phyloP scores from a whole-genome alignment of 73 alveolate genomes.

The Paramecium octaurelia region DNA sequence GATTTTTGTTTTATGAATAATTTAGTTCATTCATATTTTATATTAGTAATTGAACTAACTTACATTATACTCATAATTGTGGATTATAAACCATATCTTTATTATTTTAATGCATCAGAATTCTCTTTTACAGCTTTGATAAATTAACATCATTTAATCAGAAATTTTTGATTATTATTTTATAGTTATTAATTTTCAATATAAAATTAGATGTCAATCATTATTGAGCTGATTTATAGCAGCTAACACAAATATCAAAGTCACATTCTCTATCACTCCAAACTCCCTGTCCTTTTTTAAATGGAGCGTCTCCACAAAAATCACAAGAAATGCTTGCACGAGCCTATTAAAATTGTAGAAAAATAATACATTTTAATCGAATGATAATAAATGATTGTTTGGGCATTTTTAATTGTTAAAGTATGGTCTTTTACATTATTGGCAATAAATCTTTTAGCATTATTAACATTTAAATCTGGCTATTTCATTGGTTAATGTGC shows the following conservation, averaged over 20 bases:
- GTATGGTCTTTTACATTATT: background rate
- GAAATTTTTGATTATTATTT: background rate
- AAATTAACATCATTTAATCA: no score
- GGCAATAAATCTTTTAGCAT: background rate
- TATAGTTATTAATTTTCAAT: background rate
- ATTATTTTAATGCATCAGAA: no score
- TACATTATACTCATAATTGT: no score
- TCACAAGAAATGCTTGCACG: background rate
- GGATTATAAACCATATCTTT: no score
- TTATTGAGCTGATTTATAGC: background rate
- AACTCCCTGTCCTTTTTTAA: background rate
- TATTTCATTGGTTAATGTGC: background rate
- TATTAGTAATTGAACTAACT: no score
- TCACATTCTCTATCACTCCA: background rate
- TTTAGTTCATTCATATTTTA: no score
- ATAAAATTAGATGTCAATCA: background rate
- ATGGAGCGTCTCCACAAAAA: background rate
- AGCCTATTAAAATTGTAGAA: background rate
- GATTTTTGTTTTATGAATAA: no score
- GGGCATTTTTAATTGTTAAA: background rate
- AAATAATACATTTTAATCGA: background rate
- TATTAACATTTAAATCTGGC: background rate
- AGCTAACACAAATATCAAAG: background rate
- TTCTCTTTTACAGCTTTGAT: no score
- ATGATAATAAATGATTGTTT: background rate